A percentile compares a stretch with the other conserved stretches of the same genome.
These are phyloP conservation scores for Torulaspora quercuum DNA, from an alignment of 805 yeast genomes.

Conservation along the genomic window DNA sequence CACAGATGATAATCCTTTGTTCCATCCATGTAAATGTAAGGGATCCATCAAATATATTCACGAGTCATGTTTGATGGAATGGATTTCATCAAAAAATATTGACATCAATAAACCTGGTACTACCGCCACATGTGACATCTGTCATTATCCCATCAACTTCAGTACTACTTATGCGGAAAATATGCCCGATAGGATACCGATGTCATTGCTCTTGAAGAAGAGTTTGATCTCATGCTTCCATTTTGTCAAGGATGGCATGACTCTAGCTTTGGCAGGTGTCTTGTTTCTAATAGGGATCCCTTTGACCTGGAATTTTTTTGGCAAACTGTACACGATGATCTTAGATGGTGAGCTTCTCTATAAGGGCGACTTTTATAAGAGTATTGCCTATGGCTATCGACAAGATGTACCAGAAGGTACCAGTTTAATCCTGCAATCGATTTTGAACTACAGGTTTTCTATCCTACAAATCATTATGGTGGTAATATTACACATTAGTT, in stretches of 20 bases:
- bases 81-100: slow-evolving; percentile 54
- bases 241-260: slow-evolving; percentile 19
- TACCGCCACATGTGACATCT: slow-evolving; percentile 76
- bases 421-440: slow-evolving; percentile 18
- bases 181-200: slow-evolving; percentile 65
- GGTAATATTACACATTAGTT: slow-evolving; percentile 42
- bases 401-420: slow-evolving; percentile 14
- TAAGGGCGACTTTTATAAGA: slow-evolving; percentile 27
- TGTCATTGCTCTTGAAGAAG: slow-evolving; percentile 44
- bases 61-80: slow-evolving; percentile 83
- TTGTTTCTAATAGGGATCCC: slow-evolving; percentile 55
- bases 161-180: slow-evolving; percentile 59
- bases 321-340: slow-evolving; percentile 53
- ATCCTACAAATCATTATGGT: slow-evolving; percentile 40
- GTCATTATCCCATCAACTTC: slow-evolving; percentile 71
- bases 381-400: slow-evolving; percentile 29
- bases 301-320: slow-evolving; percentile 51
- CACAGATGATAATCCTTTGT: slow-evolving; percentile 71
- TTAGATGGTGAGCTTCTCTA: slow-evolving; percentile 53
- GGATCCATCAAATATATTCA: slow-evolving; percentile 94
- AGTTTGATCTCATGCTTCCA: slow-evolving; percentile 26
- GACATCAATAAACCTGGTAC: slow-evolving; percentile 40
- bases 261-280: slow-evolving; percentile 30
- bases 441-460: slow-evolving; percentile 29
- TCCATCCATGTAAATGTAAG: slow-evolving; percentile 88